Evolutionary conservation across 2,329 filamentous ascomycete species (phyloP), one percentile per base, ranked within the genome.

Genomic region (Dactylella cylindrospora): DNA sequence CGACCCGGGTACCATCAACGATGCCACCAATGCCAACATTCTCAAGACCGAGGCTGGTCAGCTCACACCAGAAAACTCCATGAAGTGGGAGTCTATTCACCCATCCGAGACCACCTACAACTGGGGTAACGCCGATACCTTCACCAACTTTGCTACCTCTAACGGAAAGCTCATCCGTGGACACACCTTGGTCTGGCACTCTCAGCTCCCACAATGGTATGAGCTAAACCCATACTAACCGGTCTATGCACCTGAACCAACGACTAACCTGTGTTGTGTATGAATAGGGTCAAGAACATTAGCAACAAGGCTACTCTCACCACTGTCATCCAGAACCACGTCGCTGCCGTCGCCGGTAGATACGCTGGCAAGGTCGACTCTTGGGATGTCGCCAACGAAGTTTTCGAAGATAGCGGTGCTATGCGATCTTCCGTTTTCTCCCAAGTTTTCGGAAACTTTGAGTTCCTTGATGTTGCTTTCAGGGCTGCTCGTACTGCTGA

Each of bases 381-480:
- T 44, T 84, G 79, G 77, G 82, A 85, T 66, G 82, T 85, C 20
- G 76, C 81, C 55, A 85, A 85, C 71, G 82, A 85, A 70, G 57
- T 73, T 46, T 72, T 74, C 64, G 67, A 71, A 5, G 80, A 85
- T 66, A 77, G 82, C 67, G 84, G 83, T 28, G 74, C 70, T 2
- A 74, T 85, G 50, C 81, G 84, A 36, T 68, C 74, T 23, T 80
- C 77, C 7, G 82, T 86, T 67, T 88, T 86, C 75, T 84, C 76
- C 67, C 77, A 80, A 20, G 80, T 88, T 2, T 78, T 88, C 3
- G 84, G 85, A 36, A 84, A 87, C 73, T 62, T 41, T 43, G 79
- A 80, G 71, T 88, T 84, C 69, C 80, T 89, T 47, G 75, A 76
- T 17, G 84, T 86, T 68, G 85, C 85, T 28, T 89, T 88, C 74